These are phyloP conservation scores for Tolypocladium tundrense DNA, from an alignment of 2,329 filamentous ascomycete species.

Conservation along the genomic window DNA sequence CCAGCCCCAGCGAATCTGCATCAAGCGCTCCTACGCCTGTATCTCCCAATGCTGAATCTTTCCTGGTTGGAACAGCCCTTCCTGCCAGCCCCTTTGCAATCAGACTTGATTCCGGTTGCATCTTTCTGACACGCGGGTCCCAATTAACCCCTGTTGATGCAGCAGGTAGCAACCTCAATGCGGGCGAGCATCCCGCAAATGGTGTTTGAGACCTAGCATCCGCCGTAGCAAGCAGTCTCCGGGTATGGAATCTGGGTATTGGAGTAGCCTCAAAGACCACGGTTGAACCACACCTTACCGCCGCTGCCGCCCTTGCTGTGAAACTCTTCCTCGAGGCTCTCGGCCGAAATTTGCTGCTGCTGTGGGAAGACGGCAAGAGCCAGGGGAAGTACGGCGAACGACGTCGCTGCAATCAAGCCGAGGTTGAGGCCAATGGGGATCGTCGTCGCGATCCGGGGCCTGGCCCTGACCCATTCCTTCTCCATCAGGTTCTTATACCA, in stretches of 20 bases:
- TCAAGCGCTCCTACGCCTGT: background rate
- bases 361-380: constrained; percentile 90
- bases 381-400: constrained; percentile 78
- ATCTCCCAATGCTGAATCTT: background rate
- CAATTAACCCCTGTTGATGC: background rate
- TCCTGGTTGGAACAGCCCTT: background rate
- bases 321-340: constrained; percentile 76
- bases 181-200: background rate
- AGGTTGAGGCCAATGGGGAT: constrained; percentile 72
- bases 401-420: constrained; percentile 76
- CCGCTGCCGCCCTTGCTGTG: constrained; percentile 66
- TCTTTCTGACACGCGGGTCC: background rate
- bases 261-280: constrained; percentile 58
- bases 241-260: background rate
- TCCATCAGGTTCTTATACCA: constrained; percentile 34
- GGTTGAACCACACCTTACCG: constrained; percentile 90
- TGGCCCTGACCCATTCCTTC: constrained; percentile 67
- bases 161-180: background rate
- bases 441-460: constrained; percentile 51
- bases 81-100: background rate
- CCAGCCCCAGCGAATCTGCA: background rate
- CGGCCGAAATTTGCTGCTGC: constrained; percentile 68
- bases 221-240: background rate
- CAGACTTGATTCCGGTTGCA: background rate
- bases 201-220: background rate